Evolutionary conservation across 2,329 filamentous ascomycete species (phyloP).

Genomic region (Phialophora macrospora): DNA sequence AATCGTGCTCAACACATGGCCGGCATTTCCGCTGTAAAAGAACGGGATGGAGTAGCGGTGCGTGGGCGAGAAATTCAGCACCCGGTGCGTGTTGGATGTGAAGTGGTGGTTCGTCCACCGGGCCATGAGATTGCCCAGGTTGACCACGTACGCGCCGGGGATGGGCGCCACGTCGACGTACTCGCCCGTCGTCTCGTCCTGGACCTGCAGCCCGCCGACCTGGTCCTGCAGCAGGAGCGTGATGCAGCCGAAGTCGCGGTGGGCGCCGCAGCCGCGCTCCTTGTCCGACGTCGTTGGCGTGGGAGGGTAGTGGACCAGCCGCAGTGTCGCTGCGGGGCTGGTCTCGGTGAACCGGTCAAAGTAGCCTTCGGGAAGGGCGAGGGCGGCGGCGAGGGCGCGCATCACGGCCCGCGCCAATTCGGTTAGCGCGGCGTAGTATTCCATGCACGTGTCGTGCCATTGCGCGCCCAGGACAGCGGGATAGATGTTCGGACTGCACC

Average conservation of each 20-base stretch:
- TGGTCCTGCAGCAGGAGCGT: constrained; percentile 44
- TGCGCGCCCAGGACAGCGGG: not conserved
- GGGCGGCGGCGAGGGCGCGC: constrained; percentile 26
- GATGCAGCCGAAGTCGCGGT: constrained; percentile 45
- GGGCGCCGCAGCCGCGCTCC: constrained; percentile 39
- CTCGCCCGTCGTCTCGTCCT: constrained; percentile 45
- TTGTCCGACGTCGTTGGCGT: constrained; percentile 20
- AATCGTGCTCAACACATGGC: constrained; percentile 15
- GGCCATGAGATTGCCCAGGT: constrained; percentile 43
- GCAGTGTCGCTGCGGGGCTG: constrained; percentile 37
- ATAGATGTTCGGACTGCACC: constrained; percentile 16
- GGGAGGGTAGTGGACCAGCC: constrained; percentile 41
- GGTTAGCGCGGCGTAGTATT: constrained; percentile 32
- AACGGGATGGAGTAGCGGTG: constrained; percentile 23
- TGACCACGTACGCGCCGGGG: constrained; percentile 41
- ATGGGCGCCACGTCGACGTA: constrained; percentile 55
- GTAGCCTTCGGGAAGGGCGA: constrained; percentile 31
- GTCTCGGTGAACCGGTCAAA: constrained; percentile 38
- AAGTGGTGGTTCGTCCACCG: constrained; percentile 42
- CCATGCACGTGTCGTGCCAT: constrained; percentile 25
- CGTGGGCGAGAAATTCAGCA: constrained; percentile 36
- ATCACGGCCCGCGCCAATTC: constrained; percentile 35
- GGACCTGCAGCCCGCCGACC: constrained; percentile 42
- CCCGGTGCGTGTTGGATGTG: constrained; percentile 41
- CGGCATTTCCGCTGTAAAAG: constrained; percentile 21